Evolutionary conservation across 345 rosid genomes (phyloP).

Genomic region (Corchorus olitorius): DNA sequence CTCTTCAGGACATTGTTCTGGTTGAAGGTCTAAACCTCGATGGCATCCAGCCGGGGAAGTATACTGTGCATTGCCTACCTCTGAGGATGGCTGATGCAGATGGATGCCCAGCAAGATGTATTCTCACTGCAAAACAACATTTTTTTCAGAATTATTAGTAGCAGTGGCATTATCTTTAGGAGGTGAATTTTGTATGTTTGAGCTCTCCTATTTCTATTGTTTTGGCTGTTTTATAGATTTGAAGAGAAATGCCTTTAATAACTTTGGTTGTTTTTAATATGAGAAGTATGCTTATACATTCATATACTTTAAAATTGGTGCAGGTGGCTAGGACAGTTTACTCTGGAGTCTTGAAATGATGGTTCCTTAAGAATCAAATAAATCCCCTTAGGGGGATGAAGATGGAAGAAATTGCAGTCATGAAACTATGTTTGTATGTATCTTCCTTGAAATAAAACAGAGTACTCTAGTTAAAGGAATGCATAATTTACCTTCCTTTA

Average conservation of each 20-base stretch:
- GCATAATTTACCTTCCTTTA: no score
- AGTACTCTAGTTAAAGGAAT: no score
- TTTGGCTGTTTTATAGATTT: not conserved
- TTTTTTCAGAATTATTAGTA: not conserved
- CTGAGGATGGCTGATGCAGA: conserved; percentile 17
- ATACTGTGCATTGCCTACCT: conserved; percentile 21
- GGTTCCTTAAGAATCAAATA: not conserved
- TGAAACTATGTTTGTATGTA: not conserved
- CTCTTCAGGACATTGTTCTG: conserved; percentile 4
- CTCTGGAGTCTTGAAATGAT: not conserved
- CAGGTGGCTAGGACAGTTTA: conserved; percentile 1
- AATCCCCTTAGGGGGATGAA: not conserved
- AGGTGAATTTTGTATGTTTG: not conserved
- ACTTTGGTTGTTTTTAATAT: no score
- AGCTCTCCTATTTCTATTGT: not conserved
- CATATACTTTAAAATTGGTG: not conserved
- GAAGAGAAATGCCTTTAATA: not conserved
- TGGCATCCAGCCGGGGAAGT: conserved; percentile 17
- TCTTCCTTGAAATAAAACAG: not conserved
- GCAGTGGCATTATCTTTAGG: not conserved
- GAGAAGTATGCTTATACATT: no score
- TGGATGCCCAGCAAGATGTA: conserved; percentile 23
- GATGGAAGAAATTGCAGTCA: not conserved
- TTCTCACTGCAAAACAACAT: conserved; percentile 9
- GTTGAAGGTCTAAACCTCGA: conserved; percentile 25